phyloP scores from a whole-genome alignment of 768 basidiomycete genomes.

The Tylopilus intermedius region DNA sequence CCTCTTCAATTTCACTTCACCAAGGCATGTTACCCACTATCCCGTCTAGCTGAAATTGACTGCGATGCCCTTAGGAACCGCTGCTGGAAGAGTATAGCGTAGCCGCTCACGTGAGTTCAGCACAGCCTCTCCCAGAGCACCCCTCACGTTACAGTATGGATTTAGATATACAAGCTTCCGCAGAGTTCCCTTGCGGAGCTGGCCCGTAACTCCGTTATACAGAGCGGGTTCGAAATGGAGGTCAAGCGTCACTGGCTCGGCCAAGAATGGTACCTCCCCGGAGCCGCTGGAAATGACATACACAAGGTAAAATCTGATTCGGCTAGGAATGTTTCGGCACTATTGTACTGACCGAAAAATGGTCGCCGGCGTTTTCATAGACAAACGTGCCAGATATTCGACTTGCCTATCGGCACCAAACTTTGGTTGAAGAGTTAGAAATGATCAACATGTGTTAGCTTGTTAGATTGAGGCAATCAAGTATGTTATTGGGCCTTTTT shows the following conservation, averaged over 20 bases:
- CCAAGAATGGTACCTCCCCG: conserved; percentile 87
- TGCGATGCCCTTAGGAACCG: conserved; percentile 59
- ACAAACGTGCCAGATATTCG: conserved; percentile 97
- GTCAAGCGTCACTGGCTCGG: conserved; percentile 95
- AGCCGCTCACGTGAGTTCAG: conserved; percentile 76
- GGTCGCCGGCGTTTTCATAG: conserved; percentile 33
- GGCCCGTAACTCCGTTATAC: conserved; percentile 95
- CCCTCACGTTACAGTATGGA: neutral
- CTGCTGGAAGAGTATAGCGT: conserved; percentile 96
- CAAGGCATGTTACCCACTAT: conserved; percentile 50
- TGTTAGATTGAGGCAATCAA: neutral
- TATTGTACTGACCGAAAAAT: conserved; percentile 3
- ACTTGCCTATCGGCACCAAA: conserved; percentile 86
- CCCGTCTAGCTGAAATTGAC: neutral
- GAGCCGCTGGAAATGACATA: conserved; percentile 92
- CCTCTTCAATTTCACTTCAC: conserved; percentile 98
- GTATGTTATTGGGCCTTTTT: neutral
- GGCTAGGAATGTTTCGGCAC: neutral
- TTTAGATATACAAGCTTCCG: conserved; percentile 91
- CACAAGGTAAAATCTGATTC: conserved; percentile 61
- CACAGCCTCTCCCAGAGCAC: neutral
- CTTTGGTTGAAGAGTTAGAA: conserved; percentile 78
- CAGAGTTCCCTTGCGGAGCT: conserved; percentile 93
- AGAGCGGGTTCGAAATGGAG: conserved; percentile 98
- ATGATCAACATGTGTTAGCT: conserved; percentile 44